Evolutionary conservation across 768 basidiomycete species (phyloP), one percentile per base, ranked within the genome.

Genomic region (Suillus plorans): DNA sequence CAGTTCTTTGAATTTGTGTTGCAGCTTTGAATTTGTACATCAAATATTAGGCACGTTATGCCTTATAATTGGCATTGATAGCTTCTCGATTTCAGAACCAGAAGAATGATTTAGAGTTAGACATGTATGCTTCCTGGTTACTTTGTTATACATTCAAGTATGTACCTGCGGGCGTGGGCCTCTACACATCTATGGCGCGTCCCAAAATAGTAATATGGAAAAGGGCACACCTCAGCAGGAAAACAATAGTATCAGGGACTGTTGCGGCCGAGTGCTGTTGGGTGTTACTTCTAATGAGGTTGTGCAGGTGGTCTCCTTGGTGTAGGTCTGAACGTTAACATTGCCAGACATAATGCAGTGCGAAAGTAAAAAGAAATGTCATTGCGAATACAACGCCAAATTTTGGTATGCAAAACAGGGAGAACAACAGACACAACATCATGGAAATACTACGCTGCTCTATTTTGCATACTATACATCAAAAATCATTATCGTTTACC

Each of bases 401-500:
- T 45, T 56, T 66, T 56, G 65, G 58, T 61, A 52, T 63, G 66
- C 66, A 68, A 57, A 65, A 66, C 57, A 64, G 64, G 55, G 64
- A 59, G 34, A 57, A 60, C 42, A 65, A 65, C 64, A 67, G 65
- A 39, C 45, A 68, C 64, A 67, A 67, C 63, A 66, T 64, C 60
- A 70, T 63, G 41, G 60, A 70, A 60, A 63, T 67, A 66, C 55
- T 64, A 57, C 28, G 49, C 41, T 63, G 61, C 63, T 70, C 65
- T 67, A 74, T 68, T 61, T 69, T 68, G 57, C 61, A 37, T 50
- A 61, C 61, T 53, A 47, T n/a, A 36, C 53, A 55, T 55, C 31
- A 55, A 36, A 16, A 44, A 39, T 58, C 62, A 44, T 61, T 20
- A 41, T 34, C 62, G 58, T 66, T 88, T 78, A 94, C 82, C 93